A percentile compares a stretch with the other conserved stretches of the same genome.
These are phyloP conservation scores for Candida glucosophila DNA, from an alignment of 1,139 yeast genomes.

Conservation along the genomic window DNA sequence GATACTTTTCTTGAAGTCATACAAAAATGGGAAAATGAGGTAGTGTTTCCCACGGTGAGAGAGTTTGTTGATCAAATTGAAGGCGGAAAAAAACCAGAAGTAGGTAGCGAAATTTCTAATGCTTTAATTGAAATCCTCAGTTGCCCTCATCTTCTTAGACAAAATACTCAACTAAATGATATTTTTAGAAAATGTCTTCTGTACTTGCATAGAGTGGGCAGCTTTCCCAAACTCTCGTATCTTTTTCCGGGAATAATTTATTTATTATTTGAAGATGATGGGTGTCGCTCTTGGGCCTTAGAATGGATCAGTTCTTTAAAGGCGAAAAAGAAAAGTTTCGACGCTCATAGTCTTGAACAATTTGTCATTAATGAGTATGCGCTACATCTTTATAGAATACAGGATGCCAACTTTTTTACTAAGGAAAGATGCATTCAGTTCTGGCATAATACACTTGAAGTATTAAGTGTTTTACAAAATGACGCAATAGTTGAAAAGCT, in stretches of 20 bases:
- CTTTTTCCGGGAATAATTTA: slow-evolving; percentile 42
- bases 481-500: slow-evolving; percentile 31
- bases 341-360: slow-evolving; percentile 15
- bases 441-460: slow-evolving; percentile 41
- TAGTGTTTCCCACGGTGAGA: slow-evolving; percentile 9
- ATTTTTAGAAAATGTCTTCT: slow-evolving; percentile 15
- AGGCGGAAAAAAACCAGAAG: slow-evolving; percentile 1
- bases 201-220: slow-evolving; percentile 11
- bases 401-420: slow-evolving; percentile 39
- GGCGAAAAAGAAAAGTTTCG: slow-evolving; percentile 5
- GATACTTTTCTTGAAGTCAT: slow-evolving; percentile 42
- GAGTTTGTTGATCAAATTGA: slow-evolving; percentile 5
- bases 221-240: slow-evolving; percentile 4
- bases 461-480: slow-evolving; percentile 32
- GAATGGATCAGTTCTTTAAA: slow-evolving; percentile 15
- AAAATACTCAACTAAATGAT: slow-evolving; percentile 19
- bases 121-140: slow-evolving; percentile 39
- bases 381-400: slow-evolving; percentile 42
- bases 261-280: slow-evolving; percentile 45
- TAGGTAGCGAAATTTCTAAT: slow-evolving; percentile 1
- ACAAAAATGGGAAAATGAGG: slow-evolving; percentile 40
- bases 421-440: slow-evolving; percentile 37
- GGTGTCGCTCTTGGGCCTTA: slow-evolving; percentile 35
- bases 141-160: slow-evolving; percentile 42
- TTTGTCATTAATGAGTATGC: slow-evolving; percentile 47